A percentile compares a stretch with the other conserved stretches of the same genome.
These are phyloP conservation scores for Calcarisporium arbuscula DNA, from an alignment of 2,329 filamentous ascomycete species.

Conservation along the genomic window DNA sequence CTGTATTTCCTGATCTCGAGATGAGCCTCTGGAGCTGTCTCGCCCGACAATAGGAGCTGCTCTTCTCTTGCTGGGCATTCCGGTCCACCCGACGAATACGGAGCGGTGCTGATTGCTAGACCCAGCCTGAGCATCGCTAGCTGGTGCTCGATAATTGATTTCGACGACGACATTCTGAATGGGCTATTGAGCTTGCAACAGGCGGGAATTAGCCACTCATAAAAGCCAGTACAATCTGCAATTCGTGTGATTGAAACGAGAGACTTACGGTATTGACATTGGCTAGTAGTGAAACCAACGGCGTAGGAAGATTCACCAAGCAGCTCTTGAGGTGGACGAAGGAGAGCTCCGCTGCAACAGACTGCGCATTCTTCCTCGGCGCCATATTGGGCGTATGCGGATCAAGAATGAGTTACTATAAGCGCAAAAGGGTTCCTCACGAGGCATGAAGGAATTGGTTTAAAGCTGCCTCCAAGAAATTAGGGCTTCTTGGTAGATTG, in stretches of 20 bases:
- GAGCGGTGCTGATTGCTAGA: conserved; percentile 53
- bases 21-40: conserved; percentile 54
- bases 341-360: conserved; percentile 74
- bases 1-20: conserved; percentile 67
- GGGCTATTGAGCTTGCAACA: too few relatives aligned
- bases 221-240: too few relatives aligned
- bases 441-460: too few relatives aligned
- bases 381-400: conserved; percentile 29
- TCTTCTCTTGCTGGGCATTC: conserved; percentile 89
- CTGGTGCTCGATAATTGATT: conserved; percentile 60
- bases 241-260: too few relatives aligned
- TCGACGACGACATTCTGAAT: conserved; percentile 97
- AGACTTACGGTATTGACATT: conserved; percentile 84
- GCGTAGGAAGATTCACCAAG: conserved; percentile 83
- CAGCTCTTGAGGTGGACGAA: conserved; percentile 89
- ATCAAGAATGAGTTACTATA: too few relatives aligned
- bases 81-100: conserved; percentile 91
- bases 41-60: conserved; percentile 65
- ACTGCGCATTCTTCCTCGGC: conserved; percentile 48
- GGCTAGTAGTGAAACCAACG: conserved; percentile 75
- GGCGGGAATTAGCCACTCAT: too few relatives aligned
- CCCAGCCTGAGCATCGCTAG: conserved; percentile 39
- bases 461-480: too few relatives aligned
- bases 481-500: too few relatives aligned
- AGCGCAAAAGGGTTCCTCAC: too few relatives aligned